Conservation (phyloP, 2,329 filamentous ascomycete genomes). For the Rhinocladiella mackenziei region DNA sequence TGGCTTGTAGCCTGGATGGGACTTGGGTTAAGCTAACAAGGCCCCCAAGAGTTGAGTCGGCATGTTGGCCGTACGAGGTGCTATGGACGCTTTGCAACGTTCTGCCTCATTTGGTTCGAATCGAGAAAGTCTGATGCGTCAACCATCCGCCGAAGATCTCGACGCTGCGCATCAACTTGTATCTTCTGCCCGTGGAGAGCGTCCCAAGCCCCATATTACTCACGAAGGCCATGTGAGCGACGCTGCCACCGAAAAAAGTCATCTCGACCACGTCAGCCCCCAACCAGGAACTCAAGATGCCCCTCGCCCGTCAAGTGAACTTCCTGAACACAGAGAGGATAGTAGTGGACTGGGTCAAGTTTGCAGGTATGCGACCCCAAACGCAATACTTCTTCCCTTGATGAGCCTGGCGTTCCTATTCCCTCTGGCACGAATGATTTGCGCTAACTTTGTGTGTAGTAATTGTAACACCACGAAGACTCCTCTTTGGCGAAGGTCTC, state of each 20-base stretch:
- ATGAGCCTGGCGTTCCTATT: too few species aligned
- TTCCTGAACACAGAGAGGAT: constrained; percentile 19
- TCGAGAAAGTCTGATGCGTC: constrained; percentile 34
- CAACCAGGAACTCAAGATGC: constrained; percentile 7
- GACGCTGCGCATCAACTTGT: constrained; percentile 48
- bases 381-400: too few species aligned
- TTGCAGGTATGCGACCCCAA: constrained; percentile 32
- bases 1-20: constrained; percentile 9
- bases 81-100: constrained; percentile 28
- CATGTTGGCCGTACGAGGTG: constrained; percentile 30
- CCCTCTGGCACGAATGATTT: too few species aligned
- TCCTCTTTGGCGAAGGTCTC: constrained; percentile 89
- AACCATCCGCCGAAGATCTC: constrained; percentile 46
- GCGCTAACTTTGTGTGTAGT: constrained; percentile 48
- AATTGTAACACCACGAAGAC: constrained; percentile 95
- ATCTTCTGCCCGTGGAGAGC: constrained; percentile 44
- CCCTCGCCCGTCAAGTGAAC: constrained; percentile 7
- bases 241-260: constrained; percentile 9
- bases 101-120: constrained; percentile 21
- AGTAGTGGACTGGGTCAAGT: constrained; percentile 25
- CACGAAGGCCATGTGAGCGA: constrained; percentile 15
- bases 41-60: constrained; percentile 10
- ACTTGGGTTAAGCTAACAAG: constrained; percentile 11
- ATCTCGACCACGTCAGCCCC: constrained; percentile 9
- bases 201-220: constrained; percentile 23